Base-by-base conservation (phyloP, 164 flowering plant species). In the Protea cynaroides region DNA sequence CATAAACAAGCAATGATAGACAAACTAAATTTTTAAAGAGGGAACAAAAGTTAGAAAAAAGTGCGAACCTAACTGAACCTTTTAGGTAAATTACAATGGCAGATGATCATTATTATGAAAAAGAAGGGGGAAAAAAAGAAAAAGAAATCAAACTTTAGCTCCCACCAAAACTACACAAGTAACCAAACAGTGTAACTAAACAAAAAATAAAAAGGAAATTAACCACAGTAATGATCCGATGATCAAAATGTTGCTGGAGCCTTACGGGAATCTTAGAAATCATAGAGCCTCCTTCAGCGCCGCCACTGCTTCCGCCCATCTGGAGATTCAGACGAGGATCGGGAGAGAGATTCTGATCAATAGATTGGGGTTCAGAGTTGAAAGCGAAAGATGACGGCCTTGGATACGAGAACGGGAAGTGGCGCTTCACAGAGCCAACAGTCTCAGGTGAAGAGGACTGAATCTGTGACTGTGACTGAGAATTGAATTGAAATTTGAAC, bases 361-460 rank as follows among this genome's bases (percentile, higher is more conserved):
- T 38, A 38, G 49, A 47, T n/a, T 53, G 58, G 65, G 51, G 25
- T n/a, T 53, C 17, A 51, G 17, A 38, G 51, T 36, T 1, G 59
- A 49, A 11, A 29, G 61, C 9, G 38, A 52, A 55, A 25, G 17
- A 36, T 51, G 36, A 56, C 7, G 57, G 53, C 7, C 21, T 62
- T 18, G 49, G 60, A 18, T 38, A 59, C 43, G 67, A 59, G 37
- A 69, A 65, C 46, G 65, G 70, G 29, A 58, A 58, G 18, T 58
- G 40, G 24, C 44, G 75, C 49, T 75, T 67, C 13, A 61, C 17
- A 46, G 73, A 57, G 14, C 61, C 66, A 11, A 47, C 43, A 21
- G 55, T 10, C 9, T 49, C 64, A 52, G 25, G 56, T 2, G 61
- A 49, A 34, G 65, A 37, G 4, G 71, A 52, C 52, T 62, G 63